Base-by-base conservation (phyloP, 495 filamentous ascomycete species). In the Parathielavia appendiculata region DNA sequence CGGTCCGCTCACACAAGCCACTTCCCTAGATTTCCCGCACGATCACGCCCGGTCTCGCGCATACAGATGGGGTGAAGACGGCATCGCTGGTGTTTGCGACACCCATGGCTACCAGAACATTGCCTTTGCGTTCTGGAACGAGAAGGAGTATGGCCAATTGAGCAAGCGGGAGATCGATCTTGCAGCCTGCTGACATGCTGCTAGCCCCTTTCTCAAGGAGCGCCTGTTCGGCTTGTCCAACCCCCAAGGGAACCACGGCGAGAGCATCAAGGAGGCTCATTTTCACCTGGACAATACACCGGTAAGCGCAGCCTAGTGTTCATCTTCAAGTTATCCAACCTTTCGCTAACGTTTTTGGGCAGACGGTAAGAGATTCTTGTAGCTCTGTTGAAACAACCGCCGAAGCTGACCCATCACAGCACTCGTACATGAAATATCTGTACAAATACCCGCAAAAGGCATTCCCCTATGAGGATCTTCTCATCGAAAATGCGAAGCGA, bases 361-460 rank as follows among this genome's bases (percentile, higher is more conserved):
- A 79, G 72, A 79, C 73, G 51, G 77, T 80, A 74, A 63, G 75
- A 67, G 57, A 36, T 39, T 16, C 1, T 9, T 10, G 8, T 26
- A 44, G 4, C 9, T 46, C 48, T 22, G 20, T 17, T 26, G 35
- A 48, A 38, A 43, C 16, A 32, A 19, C 39, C 19, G 2, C 17
- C 5, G 57, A 61, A 57, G 51, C 54, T 50, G 41, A 62, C 30
- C 50, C 58, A 67, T 59, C 60, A 36, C 68, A 91, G 87, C 92
- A 97, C 73, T 96, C 92, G 20, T 97, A 97, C 76, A 97, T 97
- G 92, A 97, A 97, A 71, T 93, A 83, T 65, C 85, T 96, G 61
- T 97, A 97, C 81, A 97, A 97, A 71, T 95, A 96, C 64, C 92
- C 92, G 0, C 92, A 97, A 75, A 79, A 80, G 65, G 83, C 86